Evolutionary conservation across 2,329 filamentous ascomycete genomes (phyloP).

Genomic region (Moelleriella libera): DNA sequence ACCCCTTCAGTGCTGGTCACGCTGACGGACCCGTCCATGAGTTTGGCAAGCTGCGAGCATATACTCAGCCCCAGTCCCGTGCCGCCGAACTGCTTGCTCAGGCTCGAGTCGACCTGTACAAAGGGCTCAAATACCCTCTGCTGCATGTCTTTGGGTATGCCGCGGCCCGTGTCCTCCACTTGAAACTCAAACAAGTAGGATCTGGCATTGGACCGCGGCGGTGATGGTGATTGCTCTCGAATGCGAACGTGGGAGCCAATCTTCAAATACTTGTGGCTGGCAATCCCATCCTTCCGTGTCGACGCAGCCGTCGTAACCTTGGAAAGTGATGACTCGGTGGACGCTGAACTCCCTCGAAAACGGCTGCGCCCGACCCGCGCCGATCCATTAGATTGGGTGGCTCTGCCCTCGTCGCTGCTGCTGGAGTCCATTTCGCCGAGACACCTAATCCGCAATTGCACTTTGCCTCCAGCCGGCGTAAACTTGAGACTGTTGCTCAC

Average conservation of each 20-base stretch:
- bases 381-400: conserved; percentile 25
- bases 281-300: conserved; percentile 12
- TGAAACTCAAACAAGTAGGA: conserved; percentile 75
- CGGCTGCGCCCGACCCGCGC: conserved; percentile 25
- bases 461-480: conserved; percentile 61
- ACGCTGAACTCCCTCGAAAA: conserved; percentile 31
- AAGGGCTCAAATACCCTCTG: conserved; percentile 86
- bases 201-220: conserved; percentile 46
- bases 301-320: conserved; percentile 14
- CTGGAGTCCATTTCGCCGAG: conserved; percentile 40
- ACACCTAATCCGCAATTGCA: conserved; percentile 65
- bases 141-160: conserved; percentile 66
- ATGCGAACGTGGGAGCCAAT: conserved; percentile 29
- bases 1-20: conserved; percentile 58
- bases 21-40: conserved; percentile 70
- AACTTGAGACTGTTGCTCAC: conserved; percentile 90
- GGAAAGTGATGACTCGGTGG: conserved; percentile 36
- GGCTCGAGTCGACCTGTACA: conserved; percentile 76
- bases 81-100: conserved; percentile 83
- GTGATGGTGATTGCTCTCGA: conserved; percentile 42
- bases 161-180: conserved; percentile 76
- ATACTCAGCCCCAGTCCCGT: conserved; percentile 83
- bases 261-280: conserved; percentile 49
- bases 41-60: conserved; percentile 66
- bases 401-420: conserved; percentile 28